These are phyloP conservation scores for Aspergillus melleus DNA, from an alignment of 2,329 filamentous ascomycete species.

Conservation along the genomic window DNA sequence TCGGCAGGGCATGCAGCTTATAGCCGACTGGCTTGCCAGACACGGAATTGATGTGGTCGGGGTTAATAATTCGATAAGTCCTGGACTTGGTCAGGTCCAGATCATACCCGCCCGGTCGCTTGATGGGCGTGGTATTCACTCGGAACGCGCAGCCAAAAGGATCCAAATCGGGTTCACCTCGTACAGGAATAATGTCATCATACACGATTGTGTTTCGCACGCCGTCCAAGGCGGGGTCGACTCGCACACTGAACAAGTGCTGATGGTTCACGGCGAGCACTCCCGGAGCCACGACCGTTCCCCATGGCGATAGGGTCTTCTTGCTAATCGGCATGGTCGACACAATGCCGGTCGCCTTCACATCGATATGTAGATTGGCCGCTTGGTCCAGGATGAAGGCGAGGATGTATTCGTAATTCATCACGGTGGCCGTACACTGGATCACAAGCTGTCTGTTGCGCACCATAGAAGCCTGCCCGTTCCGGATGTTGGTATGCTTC, in stretches of 20 bases:
- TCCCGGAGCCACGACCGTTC: slow-evolving; percentile 64
- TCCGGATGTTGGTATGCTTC: slow-evolving; percentile 71
- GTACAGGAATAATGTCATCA: not conserved
- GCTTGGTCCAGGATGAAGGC: slow-evolving; percentile 56
- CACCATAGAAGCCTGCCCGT: slow-evolving; percentile 61
- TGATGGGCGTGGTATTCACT: not conserved
- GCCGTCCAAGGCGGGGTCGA: slow-evolving; percentile 65
- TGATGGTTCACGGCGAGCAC: slow-evolving; percentile 70
- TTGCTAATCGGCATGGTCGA: too few relatives aligned
- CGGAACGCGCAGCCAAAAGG: not conserved
- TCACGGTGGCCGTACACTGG: slow-evolving; percentile 67
- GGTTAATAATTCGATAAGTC: not conserved
- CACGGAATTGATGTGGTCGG: slow-evolving; percentile 23
- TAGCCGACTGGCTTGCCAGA: slow-evolving; percentile 50
- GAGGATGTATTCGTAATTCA: slow-evolving; percentile 72
- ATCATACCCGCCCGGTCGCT: not conserved
- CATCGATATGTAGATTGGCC: too few relatives aligned
- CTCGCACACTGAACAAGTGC: slow-evolving; percentile 65
- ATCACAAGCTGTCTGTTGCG: slow-evolving; percentile 64
- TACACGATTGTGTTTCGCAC: slow-evolving; percentile 51
- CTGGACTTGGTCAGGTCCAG: not conserved
- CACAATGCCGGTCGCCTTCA: too few relatives aligned
- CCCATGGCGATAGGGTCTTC: slow-evolving; percentile 43
- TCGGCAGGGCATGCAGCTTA: slow-evolving; percentile 43
- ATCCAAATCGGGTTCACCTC: not conserved